Evolutionary conservation across 176 grass and related monocot species (phyloP).

Genomic region (Cenchrus fungigraminus): DNA sequence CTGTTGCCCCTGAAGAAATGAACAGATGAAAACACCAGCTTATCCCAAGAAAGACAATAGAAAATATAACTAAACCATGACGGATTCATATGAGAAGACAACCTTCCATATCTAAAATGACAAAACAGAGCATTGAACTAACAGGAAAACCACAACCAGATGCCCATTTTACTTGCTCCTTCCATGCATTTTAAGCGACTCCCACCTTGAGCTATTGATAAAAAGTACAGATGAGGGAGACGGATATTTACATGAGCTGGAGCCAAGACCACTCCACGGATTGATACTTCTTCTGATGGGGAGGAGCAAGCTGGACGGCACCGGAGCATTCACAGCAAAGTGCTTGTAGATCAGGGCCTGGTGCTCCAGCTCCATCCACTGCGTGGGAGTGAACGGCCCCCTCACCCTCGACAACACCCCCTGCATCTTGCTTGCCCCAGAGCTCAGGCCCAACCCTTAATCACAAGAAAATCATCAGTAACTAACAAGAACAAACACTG

Average conservation of each 20-base stretch:
- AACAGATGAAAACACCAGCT: not conserved
- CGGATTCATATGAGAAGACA: not conserved
- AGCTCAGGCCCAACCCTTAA: conserved; percentile 61
- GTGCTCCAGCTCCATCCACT: conserved; percentile 97
- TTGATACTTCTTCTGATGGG: conserved; percentile 72
- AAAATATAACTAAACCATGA: not conserved
- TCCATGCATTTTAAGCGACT: not conserved
- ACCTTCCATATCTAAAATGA: not conserved
- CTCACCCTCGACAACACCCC: conserved; percentile 69
- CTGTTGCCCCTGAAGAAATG: not conserved
- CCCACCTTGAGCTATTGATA: not conserved
- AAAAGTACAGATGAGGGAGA: not conserved
- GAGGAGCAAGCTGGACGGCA: conserved; percentile 72
- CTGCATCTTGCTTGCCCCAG: conserved; percentile 58
- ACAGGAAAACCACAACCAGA: not conserved
- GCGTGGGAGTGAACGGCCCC: conserved; percentile 84
- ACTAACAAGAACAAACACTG: conserved; percentile 10
- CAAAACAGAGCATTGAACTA: conserved; percentile 7
- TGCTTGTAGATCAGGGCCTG: conserved; percentile 94
- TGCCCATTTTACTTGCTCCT: not conserved
- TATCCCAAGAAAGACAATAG: not conserved
- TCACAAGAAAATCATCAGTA: conserved; percentile 27
- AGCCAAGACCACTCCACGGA: conserved; percentile 54
- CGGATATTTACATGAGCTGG: conserved; percentile 50
- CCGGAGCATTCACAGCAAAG: conserved; percentile 70